These are phyloP conservation scores for Falciphora oryzae DNA, from an alignment of 2,329 filamentous ascomycete genomes.

Conservation along the genomic window DNA sequence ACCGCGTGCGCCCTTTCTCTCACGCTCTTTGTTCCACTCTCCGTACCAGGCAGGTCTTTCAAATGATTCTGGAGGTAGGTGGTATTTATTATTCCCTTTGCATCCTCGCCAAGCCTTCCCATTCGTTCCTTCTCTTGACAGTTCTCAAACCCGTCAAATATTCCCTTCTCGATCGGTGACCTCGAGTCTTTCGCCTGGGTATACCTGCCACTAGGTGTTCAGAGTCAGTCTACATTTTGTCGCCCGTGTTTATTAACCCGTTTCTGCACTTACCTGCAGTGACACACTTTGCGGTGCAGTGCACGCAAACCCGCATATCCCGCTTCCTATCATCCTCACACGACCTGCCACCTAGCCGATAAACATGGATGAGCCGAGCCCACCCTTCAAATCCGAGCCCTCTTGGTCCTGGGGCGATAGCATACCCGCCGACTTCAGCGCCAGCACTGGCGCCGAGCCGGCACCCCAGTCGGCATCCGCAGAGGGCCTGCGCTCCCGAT, in stretches of 20 bases:
- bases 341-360: no score
- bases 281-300: neutral
- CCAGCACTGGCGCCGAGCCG: neutral
- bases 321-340: neutral
- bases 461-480: neutral
- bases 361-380: neutral
- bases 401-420: neutral
- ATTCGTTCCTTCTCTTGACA: neutral
- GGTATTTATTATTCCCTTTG: neutral
- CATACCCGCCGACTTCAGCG: neutral
- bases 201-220: neutral
- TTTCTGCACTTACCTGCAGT: neutral
- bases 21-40: neutral
- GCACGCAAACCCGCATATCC: neutral
- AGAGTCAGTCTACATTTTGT: neutral
- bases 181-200: neutral
- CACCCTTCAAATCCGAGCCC: neutral
- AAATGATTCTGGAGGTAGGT: neutral
- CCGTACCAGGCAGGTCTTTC: neutral
- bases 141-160: neutral
- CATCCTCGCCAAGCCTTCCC: neutral
- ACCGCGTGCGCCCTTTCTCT: neutral
- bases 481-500: neutral
- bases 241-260: neutral
- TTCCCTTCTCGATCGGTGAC: neutral